Conservation (phyloP, 176 grass and related monocot genomes). For the Aechmea fasciata region DNA sequence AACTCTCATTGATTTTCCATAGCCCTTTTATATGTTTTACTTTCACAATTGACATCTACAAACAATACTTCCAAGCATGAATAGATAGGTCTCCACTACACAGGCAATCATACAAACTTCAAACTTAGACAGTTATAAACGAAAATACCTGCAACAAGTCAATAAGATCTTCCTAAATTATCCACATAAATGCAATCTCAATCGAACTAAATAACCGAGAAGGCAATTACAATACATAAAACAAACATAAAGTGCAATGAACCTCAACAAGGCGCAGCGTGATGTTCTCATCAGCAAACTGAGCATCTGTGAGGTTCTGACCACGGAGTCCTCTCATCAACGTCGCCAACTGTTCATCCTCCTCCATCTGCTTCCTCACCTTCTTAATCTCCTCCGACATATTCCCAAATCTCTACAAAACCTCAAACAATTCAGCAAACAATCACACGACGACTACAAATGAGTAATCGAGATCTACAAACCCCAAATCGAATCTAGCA, state of each 20-base stretch:
- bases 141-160: not conserved
- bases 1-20: no score
- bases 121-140: not conserved
- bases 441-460: not conserved
- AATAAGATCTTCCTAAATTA: not conserved
- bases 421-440: not conserved
- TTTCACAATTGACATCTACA: not conserved
- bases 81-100: not conserved
- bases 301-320: constrained; percentile 72
- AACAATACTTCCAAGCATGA: not conserved
- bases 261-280: constrained; percentile 79
- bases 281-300: constrained; percentile 68
- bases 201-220: not conserved
- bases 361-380: constrained; percentile 95
- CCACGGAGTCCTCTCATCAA: constrained; percentile 94
- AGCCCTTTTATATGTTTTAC: not conserved
- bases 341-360: constrained; percentile 83
- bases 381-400: constrained; percentile 89
- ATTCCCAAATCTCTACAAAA: constrained; percentile 51
- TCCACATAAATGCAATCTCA: not conserved
- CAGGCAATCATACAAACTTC: not conserved
- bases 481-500: not conserved
- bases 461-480: not conserved
- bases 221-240: not conserved
- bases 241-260: not conserved